Conservation (phyloP, 192 early-diverging fungal genomes). For the Coemansia sp. region DNA sequence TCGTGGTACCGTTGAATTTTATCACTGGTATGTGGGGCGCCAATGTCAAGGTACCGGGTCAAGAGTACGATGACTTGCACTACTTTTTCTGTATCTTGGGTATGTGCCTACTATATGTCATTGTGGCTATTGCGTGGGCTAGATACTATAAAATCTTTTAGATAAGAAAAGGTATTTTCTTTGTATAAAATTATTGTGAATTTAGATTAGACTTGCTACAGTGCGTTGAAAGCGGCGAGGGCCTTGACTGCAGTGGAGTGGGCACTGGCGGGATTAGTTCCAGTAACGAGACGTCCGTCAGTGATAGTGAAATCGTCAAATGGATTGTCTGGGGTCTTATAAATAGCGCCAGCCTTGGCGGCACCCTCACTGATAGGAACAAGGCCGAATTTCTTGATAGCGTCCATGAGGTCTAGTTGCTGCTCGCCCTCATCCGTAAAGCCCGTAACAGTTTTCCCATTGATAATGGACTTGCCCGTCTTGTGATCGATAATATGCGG, state of each 20-base stretch:
- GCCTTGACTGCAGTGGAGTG: slow-evolving; percentile 52
- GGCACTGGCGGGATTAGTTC: slow-evolving; percentile 71
- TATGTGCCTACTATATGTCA: slow-evolving; percentile 41
- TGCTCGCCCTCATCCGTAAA: slow-evolving; percentile 75
- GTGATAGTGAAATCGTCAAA: slow-evolving; percentile 53
- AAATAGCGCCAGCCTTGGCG: slow-evolving; percentile 58
- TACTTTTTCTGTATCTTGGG: slow-evolving; percentile 53
- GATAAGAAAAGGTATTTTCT: neutral
- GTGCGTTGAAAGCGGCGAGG: slow-evolving; percentile 34
- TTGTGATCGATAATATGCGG: slow-evolving; percentile 61
- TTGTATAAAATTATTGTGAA: neutral
- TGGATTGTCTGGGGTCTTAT: slow-evolving; percentile 57
- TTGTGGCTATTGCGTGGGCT: slow-evolving; percentile 37
- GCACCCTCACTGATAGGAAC: slow-evolving; percentile 52
- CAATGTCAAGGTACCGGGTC: slow-evolving; percentile 58
- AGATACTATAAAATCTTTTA: slow-evolving; percentile 48
- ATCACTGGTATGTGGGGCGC: slow-evolving; percentile 78
- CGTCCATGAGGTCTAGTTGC: slow-evolving; percentile 40
- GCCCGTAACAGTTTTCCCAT: slow-evolving; percentile 70
- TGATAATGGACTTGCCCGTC: slow-evolving; percentile 62
- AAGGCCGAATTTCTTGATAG: slow-evolving; percentile 42
- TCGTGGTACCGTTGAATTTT: slow-evolving; percentile 90
- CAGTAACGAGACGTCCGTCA: slow-evolving; percentile 73
- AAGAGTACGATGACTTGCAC: slow-evolving; percentile 44
- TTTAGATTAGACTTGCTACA: slow-evolving; percentile 10